phyloP scores from a whole-genome alignment of 225 moss, liverwort and hornwort genomes.

The Sphagnum tenellum region DNA sequence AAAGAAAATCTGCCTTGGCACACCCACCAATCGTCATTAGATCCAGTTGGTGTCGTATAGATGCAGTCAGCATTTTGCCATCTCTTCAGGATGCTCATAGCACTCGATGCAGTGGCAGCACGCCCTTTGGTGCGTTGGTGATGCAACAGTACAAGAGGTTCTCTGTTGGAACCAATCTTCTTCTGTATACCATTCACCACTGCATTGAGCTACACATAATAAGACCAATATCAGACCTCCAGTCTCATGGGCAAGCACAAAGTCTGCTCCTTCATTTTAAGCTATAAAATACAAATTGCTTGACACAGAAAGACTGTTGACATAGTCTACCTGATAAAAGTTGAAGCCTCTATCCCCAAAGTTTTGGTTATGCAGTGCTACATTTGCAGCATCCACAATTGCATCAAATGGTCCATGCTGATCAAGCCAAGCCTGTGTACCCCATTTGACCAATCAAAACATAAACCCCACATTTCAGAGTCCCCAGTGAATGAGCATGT shows the following conservation, averaged over 20 bases:
- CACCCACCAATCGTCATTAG: constrained; percentile 91
- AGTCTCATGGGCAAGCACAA: too few relatives aligned
- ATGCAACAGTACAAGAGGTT: constrained; percentile 79
- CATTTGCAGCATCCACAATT: constrained; percentile 88
- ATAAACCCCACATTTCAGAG: too few relatives aligned
- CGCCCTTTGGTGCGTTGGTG: constrained; percentile 82
- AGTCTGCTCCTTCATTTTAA: too few relatives aligned
- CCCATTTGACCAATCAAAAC: background rate
- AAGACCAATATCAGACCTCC: background rate
- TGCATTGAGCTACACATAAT: constrained; percentile 54
- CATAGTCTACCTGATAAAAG: constrained; percentile 57
- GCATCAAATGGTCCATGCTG: constrained; percentile 77
- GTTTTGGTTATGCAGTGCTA: constrained; percentile 87
- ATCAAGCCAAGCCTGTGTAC: constrained; percentile 79
- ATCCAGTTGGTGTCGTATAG: constrained; percentile 87
- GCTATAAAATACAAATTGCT: background rate
- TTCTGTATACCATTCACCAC: constrained; percentile 70
- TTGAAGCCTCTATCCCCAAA: constrained; percentile 88
- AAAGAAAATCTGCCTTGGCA: background rate
- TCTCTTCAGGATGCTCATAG: constrained; percentile 48
- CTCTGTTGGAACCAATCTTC: constrained; percentile 34
- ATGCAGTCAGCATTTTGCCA: constrained; percentile 64
- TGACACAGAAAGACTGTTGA: background rate
- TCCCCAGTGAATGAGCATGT: too few relatives aligned
- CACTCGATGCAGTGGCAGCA: constrained; percentile 51